Conservation (phyloP, 495 filamentous ascomycete species). For the Daldinia concentrica region DNA sequence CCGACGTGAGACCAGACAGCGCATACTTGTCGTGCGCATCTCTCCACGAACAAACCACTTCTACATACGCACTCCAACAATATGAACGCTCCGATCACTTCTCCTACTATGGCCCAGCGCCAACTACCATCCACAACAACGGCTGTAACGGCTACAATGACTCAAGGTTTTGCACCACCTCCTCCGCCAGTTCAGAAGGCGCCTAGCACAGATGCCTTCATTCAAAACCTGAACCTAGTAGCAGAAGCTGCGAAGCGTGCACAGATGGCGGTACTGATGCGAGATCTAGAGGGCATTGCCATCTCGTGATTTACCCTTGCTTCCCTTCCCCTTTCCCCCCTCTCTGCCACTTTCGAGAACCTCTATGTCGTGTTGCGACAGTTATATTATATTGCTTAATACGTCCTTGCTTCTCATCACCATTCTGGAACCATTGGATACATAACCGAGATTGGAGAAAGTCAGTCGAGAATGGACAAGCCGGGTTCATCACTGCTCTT, state of each 20-base stretch:
- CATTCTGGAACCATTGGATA: neutral
- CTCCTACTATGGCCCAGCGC: conserved; percentile 42
- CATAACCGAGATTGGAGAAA: neutral
- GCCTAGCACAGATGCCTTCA: conserved; percentile 67
- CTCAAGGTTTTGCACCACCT: conserved; percentile 50
- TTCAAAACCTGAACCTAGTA: conserved; percentile 83
- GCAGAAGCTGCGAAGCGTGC: conserved; percentile 96
- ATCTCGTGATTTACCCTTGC: conserved; percentile 51
- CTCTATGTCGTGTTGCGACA: conserved; percentile 3
- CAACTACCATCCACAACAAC: conserved; percentile 40
- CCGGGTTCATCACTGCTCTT: conserved; percentile 5
- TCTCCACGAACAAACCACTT: neutral
- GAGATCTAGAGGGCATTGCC: conserved; percentile 78
- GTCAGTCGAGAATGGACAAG: neutral
- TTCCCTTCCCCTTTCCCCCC: neutral
- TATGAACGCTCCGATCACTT: conserved; percentile 53
- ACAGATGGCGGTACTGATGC: conserved; percentile 84
- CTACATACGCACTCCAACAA: conserved; percentile 4
- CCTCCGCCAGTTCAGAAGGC: conserved; percentile 47
- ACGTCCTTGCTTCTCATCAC: neutral
- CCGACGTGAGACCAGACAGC: conserved; percentile 11
- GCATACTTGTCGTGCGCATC: conserved; percentile 28
- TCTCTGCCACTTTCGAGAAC: neutral
- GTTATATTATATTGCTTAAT: conserved; percentile 1
- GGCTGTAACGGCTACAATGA: conserved; percentile 31